Evolutionary conservation across 2,329 filamentous ascomycete genomes (phyloP), one percentile per base, ranked within the genome.

Genomic region (Claviceps pusilla): DNA sequence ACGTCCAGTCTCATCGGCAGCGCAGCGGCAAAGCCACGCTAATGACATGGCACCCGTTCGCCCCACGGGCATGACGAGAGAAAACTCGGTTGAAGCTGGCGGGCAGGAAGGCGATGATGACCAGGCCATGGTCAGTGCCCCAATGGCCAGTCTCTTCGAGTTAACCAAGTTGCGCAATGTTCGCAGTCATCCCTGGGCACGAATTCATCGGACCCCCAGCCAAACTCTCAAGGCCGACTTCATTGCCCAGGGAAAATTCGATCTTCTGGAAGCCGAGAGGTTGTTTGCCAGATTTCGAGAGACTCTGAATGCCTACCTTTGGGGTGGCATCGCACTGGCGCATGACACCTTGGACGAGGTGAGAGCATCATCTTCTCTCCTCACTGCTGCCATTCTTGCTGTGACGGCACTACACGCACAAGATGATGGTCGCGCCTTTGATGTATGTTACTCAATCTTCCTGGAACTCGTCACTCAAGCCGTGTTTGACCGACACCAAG

Each of bases 401-500:
- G 65, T 67, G 14, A 66, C 65, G 11, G 63, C 65, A 2, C 52
- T 67, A 19, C 65, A 67, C 51, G 59, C 60, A 1, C 63, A 61
- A 19, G 63, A 64, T 29, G 59, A 60, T 50, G 76, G 74, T 5
- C 68, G 69, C 2, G 73, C 76, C 3, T 76, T 82, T 55, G 76
- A 77, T 50, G 67, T 70, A 2, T 82, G 79, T 61, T 82, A 78
- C 60, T 71, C 71, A 53, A 76, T 81, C 56, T 82, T 83, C 58
- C 73, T 79, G 1, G 71, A 74, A 4, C 71, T 83, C 2, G 76
- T 82, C 48, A 76, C 77, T 16, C 73, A 70, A 35, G 76, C 77
- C 56, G 77, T 82, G 62, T 77, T 83, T 57, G 76, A 79, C 45
- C 73, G 65, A 0, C 65, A 66, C 48, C 64, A 82, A 49, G 77